These are phyloP conservation scores for Oropetium thomaeum DNA, from an alignment of 176 grass and related monocot genomes.

Conservation along the genomic window DNA sequence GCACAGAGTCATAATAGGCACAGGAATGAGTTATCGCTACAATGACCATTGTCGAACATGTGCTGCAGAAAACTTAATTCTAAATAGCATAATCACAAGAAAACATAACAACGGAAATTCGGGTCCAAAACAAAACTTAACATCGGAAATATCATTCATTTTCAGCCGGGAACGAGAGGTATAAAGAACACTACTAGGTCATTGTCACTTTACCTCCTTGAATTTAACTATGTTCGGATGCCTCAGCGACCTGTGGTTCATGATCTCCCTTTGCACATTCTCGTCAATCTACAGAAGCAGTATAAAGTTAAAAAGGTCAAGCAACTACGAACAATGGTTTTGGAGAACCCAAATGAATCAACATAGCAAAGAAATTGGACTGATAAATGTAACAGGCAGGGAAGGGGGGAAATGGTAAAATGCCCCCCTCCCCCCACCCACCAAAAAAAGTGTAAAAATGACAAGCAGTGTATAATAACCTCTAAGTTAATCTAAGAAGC, in stretches of 20 bases:
- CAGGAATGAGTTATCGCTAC: neutral
- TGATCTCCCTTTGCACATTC: slow-evolving; percentile 98
- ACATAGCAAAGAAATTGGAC: neutral
- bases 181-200: slow-evolving; percentile 2
- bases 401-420: neutral
- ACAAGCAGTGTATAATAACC: neutral
- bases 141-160: neutral
- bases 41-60: neutral
- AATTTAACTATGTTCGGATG: slow-evolving; percentile 96
- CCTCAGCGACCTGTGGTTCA: slow-evolving; percentile 89
- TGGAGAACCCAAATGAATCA: neutral
- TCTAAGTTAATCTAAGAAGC: slow-evolving; percentile 10
- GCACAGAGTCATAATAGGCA: neutral
- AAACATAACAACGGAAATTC: neutral
- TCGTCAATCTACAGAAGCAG: slow-evolving; percentile 75
- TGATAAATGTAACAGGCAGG: neutral
- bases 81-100: slow-evolving; percentile 7
- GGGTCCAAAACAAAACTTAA: slow-evolving; percentile 10
- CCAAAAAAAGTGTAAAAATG: neutral
- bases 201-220: slow-evolving; percentile 66
- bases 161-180: neutral
- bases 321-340: neutral
- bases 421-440: too few relatives aligned
- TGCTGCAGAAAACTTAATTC: neutral
- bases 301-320: neutral